Percentiles rank a stretch among this genome's conserved stretches.
Evolutionary conservation across 2,329 filamentous ascomycete species (phyloP).

Genomic region (Balansia obtecta): DNA sequence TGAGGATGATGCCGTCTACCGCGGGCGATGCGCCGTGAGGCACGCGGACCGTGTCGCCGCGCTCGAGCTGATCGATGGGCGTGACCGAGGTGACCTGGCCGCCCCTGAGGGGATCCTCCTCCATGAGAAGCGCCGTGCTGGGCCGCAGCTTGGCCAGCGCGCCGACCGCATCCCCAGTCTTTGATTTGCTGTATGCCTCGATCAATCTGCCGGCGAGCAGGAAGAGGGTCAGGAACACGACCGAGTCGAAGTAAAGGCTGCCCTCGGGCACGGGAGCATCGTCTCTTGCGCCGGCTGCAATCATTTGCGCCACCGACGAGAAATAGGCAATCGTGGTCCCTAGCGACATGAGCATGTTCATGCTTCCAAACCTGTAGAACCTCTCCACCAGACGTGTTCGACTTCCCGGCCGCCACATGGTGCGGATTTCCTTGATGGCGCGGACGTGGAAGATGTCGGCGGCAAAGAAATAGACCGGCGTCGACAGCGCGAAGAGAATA

Average conservation of each 20-base stretch:
- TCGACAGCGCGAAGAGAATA: slow-evolving; percentile 68
- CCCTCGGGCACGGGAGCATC: slow-evolving; percentile 27
- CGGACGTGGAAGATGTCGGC: slow-evolving; percentile 75
- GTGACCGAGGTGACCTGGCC: slow-evolving; percentile 28
- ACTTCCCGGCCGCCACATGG: slow-evolving; percentile 67
- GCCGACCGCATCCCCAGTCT: slow-evolving; percentile 75
- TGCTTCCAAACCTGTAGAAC: slow-evolving; percentile 89
- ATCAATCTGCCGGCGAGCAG: slow-evolving; percentile 62
- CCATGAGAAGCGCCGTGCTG: slow-evolving; percentile 59
- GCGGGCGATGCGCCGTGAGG: slow-evolving; percentile 73
- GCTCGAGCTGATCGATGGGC: slow-evolving; percentile 59
- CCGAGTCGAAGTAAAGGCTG: slow-evolving; percentile 77
- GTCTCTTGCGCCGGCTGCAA: slow-evolving; percentile 42
- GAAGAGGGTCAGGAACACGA: slow-evolving; percentile 85
- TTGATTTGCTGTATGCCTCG: slow-evolving; percentile 85
- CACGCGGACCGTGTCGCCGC: slow-evolving; percentile 62
- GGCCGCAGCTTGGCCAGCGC: slow-evolving; percentile 68
- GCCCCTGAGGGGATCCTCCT: slow-evolving; percentile 22
- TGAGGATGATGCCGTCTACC: slow-evolving; percentile 59
- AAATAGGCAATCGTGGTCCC: slow-evolving; percentile 83
- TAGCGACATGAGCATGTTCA: slow-evolving; percentile 87
- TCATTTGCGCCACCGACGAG: slow-evolving; percentile 67
- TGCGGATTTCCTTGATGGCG: slow-evolving; percentile 64
- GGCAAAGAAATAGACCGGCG: slow-evolving; percentile 75
- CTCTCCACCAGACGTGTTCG: slow-evolving; percentile 58